A percentile compares a stretch with the other conserved stretches of the same genome.
Conservation (phyloP, 352 stramenopile genomes). For the Achlya hypogyna region DNA sequence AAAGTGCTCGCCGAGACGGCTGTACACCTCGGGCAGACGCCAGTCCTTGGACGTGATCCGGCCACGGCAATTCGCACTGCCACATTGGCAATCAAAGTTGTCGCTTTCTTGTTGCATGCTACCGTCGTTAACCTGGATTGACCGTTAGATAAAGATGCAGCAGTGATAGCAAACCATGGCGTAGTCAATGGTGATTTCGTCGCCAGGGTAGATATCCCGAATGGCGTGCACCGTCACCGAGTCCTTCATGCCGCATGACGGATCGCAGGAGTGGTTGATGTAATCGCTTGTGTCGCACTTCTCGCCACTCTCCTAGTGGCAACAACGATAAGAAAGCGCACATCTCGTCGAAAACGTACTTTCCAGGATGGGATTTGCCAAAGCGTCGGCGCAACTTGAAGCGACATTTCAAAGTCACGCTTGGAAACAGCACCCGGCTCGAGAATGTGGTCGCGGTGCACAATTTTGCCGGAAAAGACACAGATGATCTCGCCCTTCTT, state of each 20-base stretch:
- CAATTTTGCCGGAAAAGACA: constrained; percentile 20
- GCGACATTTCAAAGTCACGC: constrained; percentile 21
- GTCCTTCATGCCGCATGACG: constrained; percentile 25
- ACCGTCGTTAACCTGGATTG: constrained; percentile 11
- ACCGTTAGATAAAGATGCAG: not conserved
- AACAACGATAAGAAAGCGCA: not conserved
- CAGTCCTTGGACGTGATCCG: constrained; percentile 15
- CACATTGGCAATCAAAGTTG: constrained; percentile 7
- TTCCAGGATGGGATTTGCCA: constrained; percentile 22
- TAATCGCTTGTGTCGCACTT: constrained; percentile 21
- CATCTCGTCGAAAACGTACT: constrained; percentile 2
- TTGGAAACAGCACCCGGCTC: constrained; percentile 17
- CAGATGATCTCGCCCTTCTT: constrained; percentile 13
- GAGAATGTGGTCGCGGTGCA: constrained; percentile 12
- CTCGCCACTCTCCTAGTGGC: constrained; percentile 13
- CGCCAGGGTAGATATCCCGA: constrained; percentile 15
- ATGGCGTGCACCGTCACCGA: constrained; percentile 15
- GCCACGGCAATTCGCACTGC: constrained; percentile 12
- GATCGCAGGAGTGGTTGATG: constrained; percentile 22
- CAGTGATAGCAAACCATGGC: not conserved
- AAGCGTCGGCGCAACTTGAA: constrained; percentile 15
- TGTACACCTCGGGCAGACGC: not conserved
- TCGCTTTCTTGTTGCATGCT: constrained; percentile 8
- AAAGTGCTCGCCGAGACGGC: constrained; percentile 13
- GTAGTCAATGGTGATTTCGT: constrained; percentile 21